Percentiles rank a stretch among this genome's conserved stretches.
phyloP scores from a whole-genome alignment of 2,329 filamentous ascomycete genomes.

The Microdochium nivale region DNA sequence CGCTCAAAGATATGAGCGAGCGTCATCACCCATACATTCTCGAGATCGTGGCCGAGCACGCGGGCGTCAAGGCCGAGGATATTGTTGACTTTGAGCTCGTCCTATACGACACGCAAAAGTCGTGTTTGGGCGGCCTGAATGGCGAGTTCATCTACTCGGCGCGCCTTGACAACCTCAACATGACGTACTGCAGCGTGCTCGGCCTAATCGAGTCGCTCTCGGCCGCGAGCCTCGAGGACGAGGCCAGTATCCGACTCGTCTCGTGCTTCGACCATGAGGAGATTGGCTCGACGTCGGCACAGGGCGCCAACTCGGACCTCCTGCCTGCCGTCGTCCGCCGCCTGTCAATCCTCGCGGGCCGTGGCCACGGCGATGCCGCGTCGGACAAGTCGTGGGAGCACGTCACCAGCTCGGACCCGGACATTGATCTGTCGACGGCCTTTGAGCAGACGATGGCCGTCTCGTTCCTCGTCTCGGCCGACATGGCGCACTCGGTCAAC shows the following conservation, averaged over 20 bases:
- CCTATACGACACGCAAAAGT: constrained; percentile 93
- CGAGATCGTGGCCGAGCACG: constrained; percentile 74
- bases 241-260: constrained; percentile 79
- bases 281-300: constrained; percentile 84
- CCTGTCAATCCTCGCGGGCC: constrained; percentile 68
- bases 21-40: constrained; percentile 86
- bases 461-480: constrained; percentile 90
- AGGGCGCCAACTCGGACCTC: constrained; percentile 88
- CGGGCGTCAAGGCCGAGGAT: constrained; percentile 59
- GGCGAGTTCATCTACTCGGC: constrained; percentile 95
- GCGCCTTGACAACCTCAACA: constrained; percentile 91
- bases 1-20: constrained; percentile 67
- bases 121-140: constrained; percentile 79
- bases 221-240: constrained; percentile 58
- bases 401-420: constrained; percentile 35
- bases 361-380: constrained; percentile 33
- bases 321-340: constrained; percentile 81
- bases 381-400: constrained; percentile 60
- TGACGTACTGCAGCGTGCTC: constrained; percentile 87
- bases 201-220: constrained; percentile 75
- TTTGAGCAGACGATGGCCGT: constrained; percentile 88
- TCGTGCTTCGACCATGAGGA: constrained; percentile 97
- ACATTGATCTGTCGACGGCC: constrained; percentile 62
- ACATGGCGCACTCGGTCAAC: constrained; percentile 96
- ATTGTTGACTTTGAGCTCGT: constrained; percentile 92